A percentile compares a stretch with the other conserved stretches of the same genome.
Conservation (phyloP, 345 rosid genomes). For the Populus deltoides region DNA sequence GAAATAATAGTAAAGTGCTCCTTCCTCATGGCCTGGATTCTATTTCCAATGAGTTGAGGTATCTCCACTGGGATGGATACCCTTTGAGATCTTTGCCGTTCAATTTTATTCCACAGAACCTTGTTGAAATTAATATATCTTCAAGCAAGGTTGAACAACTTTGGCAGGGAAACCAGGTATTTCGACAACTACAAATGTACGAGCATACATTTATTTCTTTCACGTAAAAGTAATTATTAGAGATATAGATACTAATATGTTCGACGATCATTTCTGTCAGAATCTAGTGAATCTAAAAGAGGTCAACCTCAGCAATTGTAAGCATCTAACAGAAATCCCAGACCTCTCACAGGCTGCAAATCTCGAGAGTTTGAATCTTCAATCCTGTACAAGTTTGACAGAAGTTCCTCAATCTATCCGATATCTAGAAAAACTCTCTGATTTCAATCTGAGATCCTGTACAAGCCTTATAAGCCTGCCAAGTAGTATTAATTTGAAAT, state of each 20-base stretch:
- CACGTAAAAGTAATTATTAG: too few relatives aligned
- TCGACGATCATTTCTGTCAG: neutral
- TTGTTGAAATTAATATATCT: neutral
- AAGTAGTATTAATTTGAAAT: neutral
- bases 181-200: neutral
- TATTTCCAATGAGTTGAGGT: neutral
- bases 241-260: neutral
- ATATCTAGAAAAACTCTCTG: neutral
- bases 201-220: neutral
- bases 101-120: neutral
- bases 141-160: neutral
- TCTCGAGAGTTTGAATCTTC: neutral
- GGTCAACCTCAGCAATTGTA: neutral
- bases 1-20: neutral
- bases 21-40: neutral
- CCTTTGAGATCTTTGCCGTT: slow-evolving; percentile 2
- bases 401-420: neutral
- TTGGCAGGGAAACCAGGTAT: slow-evolving; percentile 7
- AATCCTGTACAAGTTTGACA: neutral
- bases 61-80: neutral
- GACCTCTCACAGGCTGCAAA: slow-evolving; percentile 6
- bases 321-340: neutral
- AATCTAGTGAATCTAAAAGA: neutral
- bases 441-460: neutral
- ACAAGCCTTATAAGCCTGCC: neutral